Evolutionary conservation across 2,329 filamentous ascomycete species (phyloP).

Genomic region (Massarina eburnea): DNA sequence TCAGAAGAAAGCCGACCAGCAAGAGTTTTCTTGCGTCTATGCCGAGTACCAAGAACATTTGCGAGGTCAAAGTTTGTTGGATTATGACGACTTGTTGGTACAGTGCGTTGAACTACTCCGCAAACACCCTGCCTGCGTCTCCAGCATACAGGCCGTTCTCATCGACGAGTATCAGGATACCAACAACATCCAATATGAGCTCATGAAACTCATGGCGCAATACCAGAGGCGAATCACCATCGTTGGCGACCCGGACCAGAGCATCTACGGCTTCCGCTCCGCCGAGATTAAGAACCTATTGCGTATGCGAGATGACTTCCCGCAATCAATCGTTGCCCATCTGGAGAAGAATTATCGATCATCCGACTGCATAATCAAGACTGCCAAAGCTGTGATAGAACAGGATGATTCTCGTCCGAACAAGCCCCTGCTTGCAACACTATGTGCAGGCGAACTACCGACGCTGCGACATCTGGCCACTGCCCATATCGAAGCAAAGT

Average conservation of each 20-base stretch:
- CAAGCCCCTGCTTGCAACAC: slow-evolving; percentile 78
- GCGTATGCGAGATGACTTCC: slow-evolving; percentile 75
- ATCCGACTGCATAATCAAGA: slow-evolving; percentile 77
- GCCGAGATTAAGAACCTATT: slow-evolving; percentile 88
- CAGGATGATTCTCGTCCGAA: slow-evolving; percentile 80
- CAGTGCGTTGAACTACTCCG: slow-evolving; percentile 78
- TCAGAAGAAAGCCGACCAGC: slow-evolving; percentile 53
- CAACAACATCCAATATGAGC: slow-evolving; percentile 89
- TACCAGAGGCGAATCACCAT: slow-evolving; percentile 78
- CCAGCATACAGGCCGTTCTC: slow-evolving; percentile 85
- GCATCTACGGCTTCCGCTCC: slow-evolving; percentile 94
- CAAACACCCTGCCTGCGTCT: slow-evolving; percentile 75
- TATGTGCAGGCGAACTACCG: slow-evolving; percentile 75
- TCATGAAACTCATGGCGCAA: slow-evolving; percentile 86
- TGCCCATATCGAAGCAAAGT: slow-evolving; percentile 74
- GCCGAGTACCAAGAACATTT: slow-evolving; percentile 77
- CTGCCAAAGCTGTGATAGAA: slow-evolving; percentile 83
- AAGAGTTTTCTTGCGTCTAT: slow-evolving; percentile 69
- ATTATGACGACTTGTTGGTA: slow-evolving; percentile 91
- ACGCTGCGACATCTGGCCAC: slow-evolving; percentile 75
- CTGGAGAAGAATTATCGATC: slow-evolving; percentile 95
- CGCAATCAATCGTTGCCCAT: slow-evolving; percentile 76
- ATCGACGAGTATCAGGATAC: slow-evolving; percentile 99
- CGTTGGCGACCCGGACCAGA: slow-evolving; percentile 95
- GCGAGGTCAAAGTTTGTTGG: slow-evolving; percentile 75